Base-by-base conservation (phyloP, 1,139 yeast genomes). In the Zygotorulaspora mrakii region DNA sequence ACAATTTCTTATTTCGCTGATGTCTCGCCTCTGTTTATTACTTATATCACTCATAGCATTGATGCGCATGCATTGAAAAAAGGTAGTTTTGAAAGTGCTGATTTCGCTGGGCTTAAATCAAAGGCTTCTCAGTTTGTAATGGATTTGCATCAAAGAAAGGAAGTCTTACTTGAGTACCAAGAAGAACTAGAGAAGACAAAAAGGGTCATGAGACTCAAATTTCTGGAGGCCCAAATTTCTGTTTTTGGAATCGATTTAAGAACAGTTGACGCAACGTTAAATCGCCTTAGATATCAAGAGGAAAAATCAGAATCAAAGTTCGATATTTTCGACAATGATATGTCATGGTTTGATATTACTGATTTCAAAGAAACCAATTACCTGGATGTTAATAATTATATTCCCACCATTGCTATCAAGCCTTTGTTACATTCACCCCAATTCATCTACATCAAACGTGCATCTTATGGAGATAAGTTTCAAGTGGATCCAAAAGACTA, bases 61-160 rank as follows among this genome's bases (percentile, higher is more conserved):
- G 74, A 76, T 26, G 64, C 71, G 3, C 60, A 57, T 12, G 66
- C 68, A 27, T 52, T 70, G 28, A 64, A 69, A 16, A 73, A 74
- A 32, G 66, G 68, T 33, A 70, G 70, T 39, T 65, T 70, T 25
- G 69, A 79, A 31, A 75, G 81, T 1, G 74, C 82, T 13, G 59
- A 61, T 31, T 59, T 47, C 49, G 82, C 88, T 2, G 98, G 97
- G 5, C 55, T 88, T 25, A 91, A 91, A 61, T 87, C 82, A 2
- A 79, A 77, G 49, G 75, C 82, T 18, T 70, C 75, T 3, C 69
- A 70, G 5, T 86, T 89, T 54, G 63, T 73, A 2, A 69, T 91
- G 66, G 97, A 89, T 57, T 62, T 89, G 24, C 97, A 91, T 57
- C 96, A 83, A 55, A 70, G 95, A 34, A 82, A 85, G 50, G 91